These are phyloP conservation scores for Lathyrus sativus DNA, from an alignment of 306 rosid species.

Conservation along the genomic window DNA sequence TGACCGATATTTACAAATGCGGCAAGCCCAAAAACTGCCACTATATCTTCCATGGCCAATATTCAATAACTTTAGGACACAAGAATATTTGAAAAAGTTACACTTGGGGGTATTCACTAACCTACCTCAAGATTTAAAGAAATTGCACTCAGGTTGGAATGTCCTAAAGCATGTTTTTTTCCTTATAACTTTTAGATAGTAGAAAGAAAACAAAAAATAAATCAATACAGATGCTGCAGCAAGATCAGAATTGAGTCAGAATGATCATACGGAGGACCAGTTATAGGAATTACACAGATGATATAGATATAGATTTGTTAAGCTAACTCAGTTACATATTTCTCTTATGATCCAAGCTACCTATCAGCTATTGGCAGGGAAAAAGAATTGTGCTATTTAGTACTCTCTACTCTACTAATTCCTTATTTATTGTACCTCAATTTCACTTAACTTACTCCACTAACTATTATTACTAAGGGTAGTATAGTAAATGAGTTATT, in stretches of 20 bases:
- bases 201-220: neutral
- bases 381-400: neutral
- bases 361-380: neutral
- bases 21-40: too few relatives aligned
- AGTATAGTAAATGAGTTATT: too few relatives aligned
- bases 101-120: neutral
- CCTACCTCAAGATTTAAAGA: constrained; percentile 9
- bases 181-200: neutral
- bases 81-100: too few relatives aligned
- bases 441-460: too few relatives aligned
- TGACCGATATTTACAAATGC: too few relatives aligned
- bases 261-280: neutral
- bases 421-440: too few relatives aligned
- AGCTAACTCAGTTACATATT: constrained; percentile 2
- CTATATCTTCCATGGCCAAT: too few relatives aligned
- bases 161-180: constrained; percentile 2
- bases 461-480: too few relatives aligned
- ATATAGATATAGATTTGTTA: neutral
- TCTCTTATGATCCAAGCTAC: neutral
- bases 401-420: neutral
- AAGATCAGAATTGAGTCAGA: constrained; percentile 10
- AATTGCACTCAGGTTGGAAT: neutral
- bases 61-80: too few relatives aligned
- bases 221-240: neutral
- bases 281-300: neutral